Percentiles rank a stretch among this genome's conserved stretches.
Conservation (phyloP, 139 green algal species). For the Chlorella sp. region DNA sequence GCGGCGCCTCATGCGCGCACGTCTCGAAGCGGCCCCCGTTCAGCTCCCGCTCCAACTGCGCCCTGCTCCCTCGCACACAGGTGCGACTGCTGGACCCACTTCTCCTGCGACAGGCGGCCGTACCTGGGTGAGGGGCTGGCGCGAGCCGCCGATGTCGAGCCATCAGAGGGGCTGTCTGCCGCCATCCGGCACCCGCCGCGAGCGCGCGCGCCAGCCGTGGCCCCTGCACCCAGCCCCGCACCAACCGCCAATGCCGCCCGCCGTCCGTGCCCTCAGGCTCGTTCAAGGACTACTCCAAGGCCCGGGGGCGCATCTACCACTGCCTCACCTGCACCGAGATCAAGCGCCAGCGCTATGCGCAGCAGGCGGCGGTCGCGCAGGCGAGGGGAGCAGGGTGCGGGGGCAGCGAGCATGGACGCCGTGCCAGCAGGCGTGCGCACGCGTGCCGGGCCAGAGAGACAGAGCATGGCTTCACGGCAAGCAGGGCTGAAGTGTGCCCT, state of each 20-base stretch:
- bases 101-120: slow-evolving; percentile 57
- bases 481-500: too few relatives aligned
- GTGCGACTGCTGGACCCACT: slow-evolving; percentile 70
- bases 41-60: too few relatives aligned
- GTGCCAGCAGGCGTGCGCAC: too few relatives aligned
- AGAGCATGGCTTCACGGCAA: too few relatives aligned
- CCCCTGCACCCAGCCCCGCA: too few relatives aligned
- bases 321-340: slow-evolving; percentile 50
- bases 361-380: not conserved
- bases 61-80: too few relatives aligned
- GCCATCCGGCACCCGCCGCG: not conserved
- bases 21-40: too few relatives aligned
- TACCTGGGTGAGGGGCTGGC: slow-evolving; percentile 18
- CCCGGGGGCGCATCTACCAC: slow-evolving; percentile 45
- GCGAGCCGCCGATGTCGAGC: not conserved
- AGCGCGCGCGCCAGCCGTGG: not conserved
- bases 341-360: slow-evolving; percentile 4
- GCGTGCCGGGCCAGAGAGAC: too few relatives aligned
- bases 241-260: too few relatives aligned
- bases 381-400: too few relatives aligned
- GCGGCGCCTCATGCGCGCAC: too few relatives aligned
- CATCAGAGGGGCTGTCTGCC: not conserved
- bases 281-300: slow-evolving; percentile 61
- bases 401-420: too few relatives aligned
- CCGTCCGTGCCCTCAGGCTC: slow-evolving; percentile 42